Evolutionary conservation across 2,329 filamentous ascomycete genomes (phyloP), one percentile per base, ranked within the genome.

Genomic region (Torrubiellomyces zombiae): DNA sequence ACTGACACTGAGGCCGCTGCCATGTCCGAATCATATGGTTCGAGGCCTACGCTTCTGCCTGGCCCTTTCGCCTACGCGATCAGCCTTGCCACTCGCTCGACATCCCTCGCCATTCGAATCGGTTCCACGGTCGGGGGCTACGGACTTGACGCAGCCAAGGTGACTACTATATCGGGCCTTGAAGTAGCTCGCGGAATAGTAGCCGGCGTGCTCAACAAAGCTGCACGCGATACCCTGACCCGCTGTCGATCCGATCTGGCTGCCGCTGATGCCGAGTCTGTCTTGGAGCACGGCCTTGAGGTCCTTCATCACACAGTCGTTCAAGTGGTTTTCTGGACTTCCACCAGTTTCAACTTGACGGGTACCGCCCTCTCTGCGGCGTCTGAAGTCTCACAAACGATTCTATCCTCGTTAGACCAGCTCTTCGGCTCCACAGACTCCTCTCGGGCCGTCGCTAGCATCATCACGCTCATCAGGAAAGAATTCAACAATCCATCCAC

Each of bases 391-490:
- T 67, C 67, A 0, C 66, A 71, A 30, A 48, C 72, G 16, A 47
- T 72, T 1, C 50, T 76, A 7, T 60, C 60, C 3, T 62, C 64
- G 1, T 49, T 77, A 13, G 71, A 77, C 38, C 64, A 70, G 33
- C 62, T 75, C 19, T 64, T 76, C 15, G 72, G 72, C 9, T 72
- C 67, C 3, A 76, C 72, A n/a, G 72, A 77, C 41, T 74, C 70
- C 3, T 75, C 71, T 2, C 53, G 70, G 20, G 71, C 72, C 8
- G 72, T 76, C 30, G 67, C 70, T 3, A 71, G 68, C 40, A 75
- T 77, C 38, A 60, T 76, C 34, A 65, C 65, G 1, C 50, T 76
- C 16, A 62, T 76, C 23, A 60, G 67, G 16, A 59, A 68, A 29
- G 72, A 76, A 42, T 73, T 76, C 30, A 60, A 63, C 26, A 71